Percentiles rank a stretch among this genome's conserved stretches.
phyloP scores from a whole-genome alignment of 306 rosid species.

The Castanea sativa region DNA sequence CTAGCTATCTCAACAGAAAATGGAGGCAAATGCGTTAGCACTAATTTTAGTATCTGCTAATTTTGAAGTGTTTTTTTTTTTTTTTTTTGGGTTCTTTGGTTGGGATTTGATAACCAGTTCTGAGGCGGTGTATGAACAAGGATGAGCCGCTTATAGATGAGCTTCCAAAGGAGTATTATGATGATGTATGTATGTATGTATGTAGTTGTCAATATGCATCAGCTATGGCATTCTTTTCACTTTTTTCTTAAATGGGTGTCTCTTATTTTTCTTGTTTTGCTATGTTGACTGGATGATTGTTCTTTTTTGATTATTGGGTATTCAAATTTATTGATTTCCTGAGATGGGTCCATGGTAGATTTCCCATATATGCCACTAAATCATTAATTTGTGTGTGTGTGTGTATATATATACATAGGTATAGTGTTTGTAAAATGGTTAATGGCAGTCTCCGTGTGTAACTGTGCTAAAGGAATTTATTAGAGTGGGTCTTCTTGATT shows the following conservation, averaged over 20 bases:
- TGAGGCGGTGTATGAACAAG: conserved; percentile 6
- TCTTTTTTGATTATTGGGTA: not conserved
- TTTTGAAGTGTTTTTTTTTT: no score
- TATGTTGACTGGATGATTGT: not conserved
- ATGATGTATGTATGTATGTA: conserved; percentile 59
- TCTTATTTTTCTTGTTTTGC: not conserved
- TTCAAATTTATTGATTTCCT: not conserved
- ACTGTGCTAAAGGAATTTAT: not conserved
- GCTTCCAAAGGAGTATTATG: conserved; percentile 87
- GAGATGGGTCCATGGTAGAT: not conserved
- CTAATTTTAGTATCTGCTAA: no score
- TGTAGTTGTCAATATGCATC: not conserved
- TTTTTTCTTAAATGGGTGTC: not conserved
- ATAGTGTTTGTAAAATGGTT: not conserved
- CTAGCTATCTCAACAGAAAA: no score
- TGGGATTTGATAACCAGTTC: no score
- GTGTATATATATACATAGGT: not conserved
- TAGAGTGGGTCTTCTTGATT: not conserved
- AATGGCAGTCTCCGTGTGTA: not conserved
- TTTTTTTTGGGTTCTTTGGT: no score
- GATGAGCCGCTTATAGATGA: conserved; percentile 68
- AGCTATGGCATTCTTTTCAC: not conserved
- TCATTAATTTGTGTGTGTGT: not conserved
- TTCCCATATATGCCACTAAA: not conserved
- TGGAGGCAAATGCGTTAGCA: no score